phyloP scores from a whole-genome alignment of 2,329 filamentous ascomycete genomes.

The Furcasterigmium furcatum region DNA sequence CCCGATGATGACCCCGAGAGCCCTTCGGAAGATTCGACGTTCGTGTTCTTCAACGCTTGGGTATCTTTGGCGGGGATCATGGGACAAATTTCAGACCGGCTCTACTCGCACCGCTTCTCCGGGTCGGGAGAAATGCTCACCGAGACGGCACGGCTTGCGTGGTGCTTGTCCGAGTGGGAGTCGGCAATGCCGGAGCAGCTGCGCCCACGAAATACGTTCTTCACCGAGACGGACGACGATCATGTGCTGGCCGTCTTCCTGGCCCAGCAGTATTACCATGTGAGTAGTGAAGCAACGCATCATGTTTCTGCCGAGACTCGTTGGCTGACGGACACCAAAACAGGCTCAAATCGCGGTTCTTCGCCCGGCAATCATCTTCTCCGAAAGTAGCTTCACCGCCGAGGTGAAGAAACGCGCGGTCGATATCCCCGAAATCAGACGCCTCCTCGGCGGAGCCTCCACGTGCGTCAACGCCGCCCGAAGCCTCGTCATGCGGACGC shows the following conservation, averaged over 20 bases:
- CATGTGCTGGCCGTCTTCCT: conserved; percentile 6
- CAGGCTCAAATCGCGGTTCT: conserved; percentile 13
- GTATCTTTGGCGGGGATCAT: conserved; percentile 11
- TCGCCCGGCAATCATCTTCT: conserved; percentile 13
- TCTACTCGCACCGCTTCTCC: background rate
- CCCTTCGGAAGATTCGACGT: background rate
- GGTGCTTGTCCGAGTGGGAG: conserved; percentile 12
- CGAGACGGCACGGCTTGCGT: conserved; percentile 9
- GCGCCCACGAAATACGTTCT: background rate
- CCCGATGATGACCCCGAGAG: background rate
- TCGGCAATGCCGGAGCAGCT: conserved; percentile 8
- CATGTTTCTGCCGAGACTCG: background rate
- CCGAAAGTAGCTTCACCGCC: conserved; percentile 9
- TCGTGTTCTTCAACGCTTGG: conserved; percentile 13
- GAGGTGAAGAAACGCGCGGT: conserved; percentile 10
- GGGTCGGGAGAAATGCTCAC: conserved; percentile 5
- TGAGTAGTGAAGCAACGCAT: background rate
- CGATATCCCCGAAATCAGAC: conserved; percentile 1
- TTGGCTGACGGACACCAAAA: background rate
- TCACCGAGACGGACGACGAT: conserved; percentile 1
- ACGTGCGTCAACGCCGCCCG: conserved; percentile 7
- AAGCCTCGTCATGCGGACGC: conserved; percentile 2
- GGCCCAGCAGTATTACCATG: conserved; percentile 4
- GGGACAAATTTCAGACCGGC: conserved; percentile 1
- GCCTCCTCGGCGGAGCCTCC: conserved; percentile 2